A percentile compares a stretch with the other conserved stretches of the same genome.
These are phyloP conservation scores for Xerocomus amazonicus DNA, from an alignment of 1,284 basidiomycete species.

Conservation along the genomic window DNA sequence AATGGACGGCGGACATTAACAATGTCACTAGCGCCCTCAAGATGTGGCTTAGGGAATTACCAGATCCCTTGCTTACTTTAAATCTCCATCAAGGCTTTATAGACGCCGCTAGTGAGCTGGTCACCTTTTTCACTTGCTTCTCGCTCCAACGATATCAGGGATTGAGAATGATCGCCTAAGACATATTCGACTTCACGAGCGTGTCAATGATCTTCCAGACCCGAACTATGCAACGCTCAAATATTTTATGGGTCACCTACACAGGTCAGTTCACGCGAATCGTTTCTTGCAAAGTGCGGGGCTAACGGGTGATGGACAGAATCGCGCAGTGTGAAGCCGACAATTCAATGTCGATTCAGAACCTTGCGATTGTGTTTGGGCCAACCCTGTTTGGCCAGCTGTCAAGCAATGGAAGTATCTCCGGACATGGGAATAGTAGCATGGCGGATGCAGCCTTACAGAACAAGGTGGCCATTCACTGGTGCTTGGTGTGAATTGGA, in stretches of 20 bases:
- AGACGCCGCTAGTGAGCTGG: conserved; percentile 84
- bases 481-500: not conserved
- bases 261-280: conserved; percentile 53
- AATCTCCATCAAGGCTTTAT: conserved; percentile 88
- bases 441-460: conserved; percentile 56
- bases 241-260: conserved; percentile 91
- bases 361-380: conserved; percentile 96
- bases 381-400: conserved; percentile 82
- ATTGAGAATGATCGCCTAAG: conserved; percentile 91
- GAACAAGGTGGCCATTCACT: conserved; percentile 40
- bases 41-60: conserved; percentile 94
- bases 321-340: conserved; percentile 69
- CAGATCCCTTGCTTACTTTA: conserved; percentile 89
- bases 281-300: not conserved
- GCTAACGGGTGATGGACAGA: conserved; percentile 39
- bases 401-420: conserved; percentile 38
- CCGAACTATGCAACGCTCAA: conserved; percentile 98
- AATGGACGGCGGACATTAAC: conserved; percentile 94
- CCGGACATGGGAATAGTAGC: conserved; percentile 44
- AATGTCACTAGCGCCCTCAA: conserved; percentile 93
- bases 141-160: conserved; percentile 44
- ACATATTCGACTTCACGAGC: conserved; percentile 93
- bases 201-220: conserved; percentile 97
- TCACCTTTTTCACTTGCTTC: conserved; percentile 3
- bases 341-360: conserved; percentile 94